Evolutionary conservation across 805 yeast genomes (phyloP), one percentile per base, ranked within the genome.

Genomic region (Cyberlindnera maritima): DNA sequence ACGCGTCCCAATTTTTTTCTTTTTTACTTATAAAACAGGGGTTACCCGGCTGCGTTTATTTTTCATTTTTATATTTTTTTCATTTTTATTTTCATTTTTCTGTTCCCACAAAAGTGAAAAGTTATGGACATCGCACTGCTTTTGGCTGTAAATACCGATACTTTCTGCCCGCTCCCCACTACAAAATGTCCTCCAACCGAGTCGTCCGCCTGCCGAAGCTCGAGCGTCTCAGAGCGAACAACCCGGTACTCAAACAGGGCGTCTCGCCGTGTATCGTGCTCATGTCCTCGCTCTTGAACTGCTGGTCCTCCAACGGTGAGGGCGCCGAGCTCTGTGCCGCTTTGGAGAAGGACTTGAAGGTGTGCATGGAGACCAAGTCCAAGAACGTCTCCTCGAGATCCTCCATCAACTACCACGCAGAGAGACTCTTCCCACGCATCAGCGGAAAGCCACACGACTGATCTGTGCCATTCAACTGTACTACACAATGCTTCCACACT

Each of bases 231-330:
- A 78, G 81, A 64, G 85, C 84, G 48, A 83, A 83, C 63, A 81
- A 79, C 56, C 81, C 89, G 14, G 71, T 78, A 4, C 69, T 76
- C 26, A 73, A 75, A 42, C 71, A 68, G 52, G 80, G 79, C 55
- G 77, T 87, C 39, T 82, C 84, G 56, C 81, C 88, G 48, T 90
- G 97, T 66, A 66, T 81, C 50, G 89, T 88, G 47, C 69, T 85
- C 53, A 87, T 91, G 91, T 83, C 94, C 1, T 83, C 88, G 40
- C 74, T 91, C 64, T 72, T 91, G 57, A 88, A 86, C 74, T 91
- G 98, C 70, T 91, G 98, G 98, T 95, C 97, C 2, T 87, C 97
- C 20, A 87, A 88, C 68, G 92, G 95, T 41, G 96, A 89, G 66
- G 91, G 94, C 50, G 71, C 84, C 19, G 69, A 75, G 11, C 75